Base-by-base conservation (phyloP, 2,329 filamentous ascomycete genomes). In the Metarhizium robertsii region DNA sequence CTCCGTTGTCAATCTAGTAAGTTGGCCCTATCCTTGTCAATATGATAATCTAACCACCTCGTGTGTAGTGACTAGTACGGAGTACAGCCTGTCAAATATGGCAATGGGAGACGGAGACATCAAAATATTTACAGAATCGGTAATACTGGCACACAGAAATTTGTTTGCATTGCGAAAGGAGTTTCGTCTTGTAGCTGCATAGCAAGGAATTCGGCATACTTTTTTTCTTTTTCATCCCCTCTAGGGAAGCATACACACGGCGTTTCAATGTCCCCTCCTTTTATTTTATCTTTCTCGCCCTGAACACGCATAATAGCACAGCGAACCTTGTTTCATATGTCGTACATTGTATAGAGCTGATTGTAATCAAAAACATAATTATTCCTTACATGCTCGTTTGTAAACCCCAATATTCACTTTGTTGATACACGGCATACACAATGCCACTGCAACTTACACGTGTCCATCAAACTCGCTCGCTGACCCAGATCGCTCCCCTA, bases 1-100 rank as follows among this genome's bases (percentile, higher is more conserved):
- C 94, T 64, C 94, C 94, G 55, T 78, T 99, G 72, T 91, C 96
- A 74, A 97, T 99, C 66, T 99, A 99, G 88, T 90, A 79, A 85
- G 87, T 80, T 14, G 38, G 29, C 13, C 34, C 6, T 20, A 10
- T 14, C 13, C 6, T 13, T 36, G 6, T 29, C 13, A 16, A 30
- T 13, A n/a, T 29, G 6, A 13, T 30, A n/a, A 13, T 32, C 45
- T 18, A 11, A 20, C 42, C 42, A 20, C 42, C n/a, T 48, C 18
- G 45, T 29, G 45, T 16, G 45, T n/a, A 48, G 45, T 16, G 45
- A 48, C 45, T 48, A 48, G 45, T 29, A 11, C 20, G 20, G 11
- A 8, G n/a, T 48, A 10, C 13, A 3, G 20, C 20, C n/a, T 7
- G 43, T 5, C 16, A 25, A 13, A 3, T 25, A 48, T 8, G 6